These are phyloP conservation scores for Populus hybrid DNA, from an alignment of 441 rosid species.

Conservation along the genomic window DNA sequence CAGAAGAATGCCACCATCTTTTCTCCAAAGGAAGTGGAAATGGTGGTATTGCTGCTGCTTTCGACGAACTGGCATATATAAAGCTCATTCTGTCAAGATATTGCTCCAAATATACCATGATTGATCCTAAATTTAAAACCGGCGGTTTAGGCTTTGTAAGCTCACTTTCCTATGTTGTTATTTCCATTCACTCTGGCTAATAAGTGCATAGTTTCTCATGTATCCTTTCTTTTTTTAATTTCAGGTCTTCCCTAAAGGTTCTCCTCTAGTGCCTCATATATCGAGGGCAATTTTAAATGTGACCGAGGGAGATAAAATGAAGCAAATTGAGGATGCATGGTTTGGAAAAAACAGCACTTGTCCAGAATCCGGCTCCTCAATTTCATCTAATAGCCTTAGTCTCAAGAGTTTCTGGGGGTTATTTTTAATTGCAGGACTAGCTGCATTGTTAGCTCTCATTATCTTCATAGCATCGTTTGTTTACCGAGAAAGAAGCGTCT, in stretches of 20 bases:
- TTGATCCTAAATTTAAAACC: no score
- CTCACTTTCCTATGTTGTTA: no score
- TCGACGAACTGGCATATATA: no score
- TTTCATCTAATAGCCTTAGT: constrained; percentile 43
- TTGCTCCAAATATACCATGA: no score
- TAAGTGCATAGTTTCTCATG: neutral
- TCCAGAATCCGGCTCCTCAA: constrained; percentile 21
- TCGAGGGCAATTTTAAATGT: constrained; percentile 58
- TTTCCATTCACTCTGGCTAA: no score
- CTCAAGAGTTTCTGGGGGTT: constrained; percentile 56
- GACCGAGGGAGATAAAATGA: constrained; percentile 44
- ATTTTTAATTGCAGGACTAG: constrained; percentile 41
- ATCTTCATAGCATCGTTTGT: constrained; percentile 31
- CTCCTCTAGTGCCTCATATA: constrained; percentile 57
- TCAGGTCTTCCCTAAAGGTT: constrained; percentile 54
- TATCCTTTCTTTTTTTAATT: neutral
- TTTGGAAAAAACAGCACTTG: constrained; percentile 32
- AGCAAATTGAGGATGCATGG: constrained; percentile 37
- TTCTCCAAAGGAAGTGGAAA: constrained; percentile 36
- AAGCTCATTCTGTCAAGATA: no score
- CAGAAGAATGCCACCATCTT: constrained; percentile 33
- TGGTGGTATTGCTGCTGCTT: no score
- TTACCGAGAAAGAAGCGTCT: constrained; percentile 12
- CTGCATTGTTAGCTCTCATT: constrained; percentile 35
- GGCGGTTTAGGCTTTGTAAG: no score